A percentile compares a stretch with the other conserved stretches of the same genome.
Conservation (phyloP, 2,329 filamentous ascomycete genomes). For the Ophiocordyceps robertsii region DNA sequence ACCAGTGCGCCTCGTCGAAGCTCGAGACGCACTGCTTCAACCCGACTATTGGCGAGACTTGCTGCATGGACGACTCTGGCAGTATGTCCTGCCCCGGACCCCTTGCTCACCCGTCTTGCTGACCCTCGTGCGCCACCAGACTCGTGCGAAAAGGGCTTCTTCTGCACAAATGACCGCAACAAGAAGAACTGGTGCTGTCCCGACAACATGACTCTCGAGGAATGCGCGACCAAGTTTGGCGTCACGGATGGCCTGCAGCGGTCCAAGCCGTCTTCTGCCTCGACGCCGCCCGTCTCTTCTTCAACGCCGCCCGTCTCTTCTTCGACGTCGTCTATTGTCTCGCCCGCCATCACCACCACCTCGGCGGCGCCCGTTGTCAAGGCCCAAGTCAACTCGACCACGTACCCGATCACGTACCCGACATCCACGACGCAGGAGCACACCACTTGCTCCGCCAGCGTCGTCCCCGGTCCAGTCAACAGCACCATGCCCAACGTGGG, state of each 20-base stretch:
- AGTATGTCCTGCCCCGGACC: conserved; percentile 28
- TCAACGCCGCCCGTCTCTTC: conserved; percentile 6
- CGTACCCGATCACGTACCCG: background rate
- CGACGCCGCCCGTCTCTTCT: conserved; percentile 8
- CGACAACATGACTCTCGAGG: conserved; percentile 34
- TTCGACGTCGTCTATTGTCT: background rate
- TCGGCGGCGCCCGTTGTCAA: conserved; percentile 9
- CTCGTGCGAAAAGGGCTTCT: conserved; percentile 47
- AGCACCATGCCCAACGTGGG: conserved; percentile 16
- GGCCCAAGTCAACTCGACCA: too few relatives aligned
- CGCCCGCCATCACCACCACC: conserved; percentile 10
- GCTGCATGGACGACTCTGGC: conserved; percentile 43
- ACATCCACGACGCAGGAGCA: background rate
- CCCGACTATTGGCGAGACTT: conserved; percentile 33
- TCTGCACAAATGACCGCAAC: conserved; percentile 41
- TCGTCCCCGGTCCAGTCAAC: conserved; percentile 7
- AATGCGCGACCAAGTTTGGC: conserved; percentile 39
- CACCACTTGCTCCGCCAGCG: background rate
- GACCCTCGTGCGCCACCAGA: conserved; percentile 21
- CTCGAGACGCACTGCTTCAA: conserved; percentile 44
- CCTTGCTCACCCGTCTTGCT: background rate
- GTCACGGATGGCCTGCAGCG: conserved; percentile 32
- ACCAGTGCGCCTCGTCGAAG: conserved; percentile 35
- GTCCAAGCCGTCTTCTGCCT: conserved; percentile 17
- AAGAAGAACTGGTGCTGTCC: conserved; percentile 48